Base-by-base conservation (phyloP, 2,329 filamentous ascomycete genomes). In the Remersonia thermophila region DNA sequence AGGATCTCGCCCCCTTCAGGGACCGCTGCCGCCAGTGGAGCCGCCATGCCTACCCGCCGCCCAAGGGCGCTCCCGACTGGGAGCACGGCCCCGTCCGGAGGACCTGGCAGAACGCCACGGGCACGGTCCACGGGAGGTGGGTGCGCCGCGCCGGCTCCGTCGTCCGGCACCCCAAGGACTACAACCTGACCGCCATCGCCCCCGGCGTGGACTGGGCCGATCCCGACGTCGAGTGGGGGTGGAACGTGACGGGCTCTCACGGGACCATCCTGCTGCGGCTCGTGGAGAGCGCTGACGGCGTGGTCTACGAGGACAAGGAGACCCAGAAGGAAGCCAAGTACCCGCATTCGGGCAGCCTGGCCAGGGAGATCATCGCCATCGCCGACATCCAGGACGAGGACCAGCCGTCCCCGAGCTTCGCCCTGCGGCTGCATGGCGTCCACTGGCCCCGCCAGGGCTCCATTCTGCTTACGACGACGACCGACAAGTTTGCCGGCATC, bases 401-500 rank as follows among this genome's bases (percentile, higher is more conserved):
- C 38, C 73, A 72, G 7, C 7, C 27, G 47, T 67, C 73, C 41
- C 79, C 79, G 51, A 82, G 75, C 47, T 87, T 82, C 77, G 80
- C 87, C 47, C 76, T 93, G 60, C 69, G 73, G 35, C 61, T 94
- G 33, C 79, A 85, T 57, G 91, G 91, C 3, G 71, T 93, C 3
- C 89, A 96, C 61, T 93, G 86, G 67, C 77, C 81, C 27, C 69
- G 72, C n/a, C 73, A 81, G 43, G 91, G 91, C 2, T 73, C 77
- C 11, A 73, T 91, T 33, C 63, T 96, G 26, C 63, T 96, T 53
- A 83, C 81, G 2, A 95, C 89, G 1, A 89, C 86, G 32, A 95
- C 86, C 56, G 83, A 94, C 53, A 95, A 93, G 62, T 91, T 91
- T 51, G 76, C 80, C n/a, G 87, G 91, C 30, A 79, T 96, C 38